phyloP scores from a whole-genome alignment of 345 rosid genomes.

The Corchorus capsularis region DNA sequence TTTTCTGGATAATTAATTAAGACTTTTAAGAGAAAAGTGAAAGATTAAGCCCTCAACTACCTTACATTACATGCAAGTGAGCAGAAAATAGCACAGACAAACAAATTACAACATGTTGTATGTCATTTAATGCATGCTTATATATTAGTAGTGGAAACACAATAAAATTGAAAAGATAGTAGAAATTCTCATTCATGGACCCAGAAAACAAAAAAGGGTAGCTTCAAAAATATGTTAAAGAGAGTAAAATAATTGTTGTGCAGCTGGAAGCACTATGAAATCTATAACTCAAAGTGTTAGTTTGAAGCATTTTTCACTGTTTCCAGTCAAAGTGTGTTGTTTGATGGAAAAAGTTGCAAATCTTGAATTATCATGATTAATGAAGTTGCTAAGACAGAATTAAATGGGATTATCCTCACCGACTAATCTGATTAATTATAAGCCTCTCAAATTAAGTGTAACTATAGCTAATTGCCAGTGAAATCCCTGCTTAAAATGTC shows the following conservation, averaged over 20 bases:
- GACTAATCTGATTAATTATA: neutral
- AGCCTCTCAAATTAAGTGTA: conserved; percentile 9
- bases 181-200: neutral
- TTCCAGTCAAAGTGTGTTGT: neutral
- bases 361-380: conserved; percentile 12
- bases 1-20: neutral
- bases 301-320: neutral
- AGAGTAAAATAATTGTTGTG: conserved; percentile 10
- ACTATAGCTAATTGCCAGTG: neutral
- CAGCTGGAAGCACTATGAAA: neutral
- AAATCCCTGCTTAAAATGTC: neutral
- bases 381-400: neutral
- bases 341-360: neutral
- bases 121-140: conserved; percentile 13
- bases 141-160: neutral
- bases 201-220: neutral
- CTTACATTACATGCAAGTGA: neutral
- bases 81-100: neutral
- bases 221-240: neutral
- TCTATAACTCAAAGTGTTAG: neutral
- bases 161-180: no score
- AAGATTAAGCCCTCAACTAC: neutral
- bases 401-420: conserved; percentile 8
- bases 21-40: neutral
- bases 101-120: neutral